Evolutionary conservation across 768 basidiomycete species (phyloP), one percentile per base, ranked within the genome.

Genomic region (Tricholoma furcatifolium): DNA sequence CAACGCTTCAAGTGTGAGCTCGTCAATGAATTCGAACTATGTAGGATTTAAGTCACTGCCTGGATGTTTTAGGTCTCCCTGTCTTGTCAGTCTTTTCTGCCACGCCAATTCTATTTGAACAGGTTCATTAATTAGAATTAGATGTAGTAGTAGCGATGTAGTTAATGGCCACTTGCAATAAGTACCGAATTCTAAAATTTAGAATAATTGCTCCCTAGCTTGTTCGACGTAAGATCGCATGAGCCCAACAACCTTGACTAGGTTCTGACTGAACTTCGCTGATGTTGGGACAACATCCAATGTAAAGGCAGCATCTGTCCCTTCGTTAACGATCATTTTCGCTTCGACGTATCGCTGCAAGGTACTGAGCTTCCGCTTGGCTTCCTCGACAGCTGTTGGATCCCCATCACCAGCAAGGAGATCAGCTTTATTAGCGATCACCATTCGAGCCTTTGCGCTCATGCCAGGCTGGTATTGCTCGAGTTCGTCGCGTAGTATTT

Each of bases 381-480:
- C 87, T 35, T 72, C 75, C 34, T 70, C 68, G 6, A 87, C 77
- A 6, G 77, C 76, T 14, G 64, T 69, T n/a, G 69, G 67, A 24
- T 77, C 74, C 10, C 72, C 77, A 9, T 75, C 75, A 0, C 70
- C 76, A 2, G 74, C 88, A 2, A 96, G 78, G 30, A 91, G 66
- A 70, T 99, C 97, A 0, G 93, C 97, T 69, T 99, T 99, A 75
- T 98, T 99, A 23, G 92, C 90, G 15, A 98, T 75, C 36, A 99
- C 90, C 65, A 97, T 77, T 21, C 86, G 77, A 18, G 84, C 88
- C 63, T 88, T 84, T 17, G 68, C 62, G 63, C 87, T 88, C 79
- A 98, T 83, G 12, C 88, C 92, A 2, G 79, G 74, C 64, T 89
- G 83, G 66, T 90, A 88, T 61, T 80, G 82, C 62, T 94, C 91